A percentile compares a stretch with the other conserved stretches of the same genome.
Evolutionary conservation across 345 rosid species (phyloP).

Genomic region (Gossypium stocksii): DNA sequence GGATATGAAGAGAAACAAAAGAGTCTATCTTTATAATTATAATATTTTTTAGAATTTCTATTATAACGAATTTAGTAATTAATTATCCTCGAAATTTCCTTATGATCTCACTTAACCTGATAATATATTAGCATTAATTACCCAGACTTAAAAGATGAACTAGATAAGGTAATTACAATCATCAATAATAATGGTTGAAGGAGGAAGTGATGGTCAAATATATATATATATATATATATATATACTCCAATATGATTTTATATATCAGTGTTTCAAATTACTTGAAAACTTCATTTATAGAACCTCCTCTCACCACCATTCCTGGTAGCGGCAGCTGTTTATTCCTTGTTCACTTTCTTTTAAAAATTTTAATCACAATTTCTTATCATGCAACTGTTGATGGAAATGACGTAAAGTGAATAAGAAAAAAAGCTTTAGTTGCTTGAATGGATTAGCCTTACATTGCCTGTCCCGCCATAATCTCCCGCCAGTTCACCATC

Average conservation of each 20-base stretch:
- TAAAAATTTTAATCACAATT: background rate
- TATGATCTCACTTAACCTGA: too few species aligned
- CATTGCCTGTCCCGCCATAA: background rate
- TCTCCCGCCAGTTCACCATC: background rate
- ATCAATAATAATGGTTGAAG: background rate
- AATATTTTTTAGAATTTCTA: too few species aligned
- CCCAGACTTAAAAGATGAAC: background rate
- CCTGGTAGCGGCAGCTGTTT: background rate
- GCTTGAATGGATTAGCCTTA: constrained; percentile 6
- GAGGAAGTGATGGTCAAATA: background rate
- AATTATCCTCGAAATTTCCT: rapidly evolving
- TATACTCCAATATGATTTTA: background rate
- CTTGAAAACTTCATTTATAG: background rate
- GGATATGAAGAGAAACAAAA: too few species aligned
- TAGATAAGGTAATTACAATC: background rate
- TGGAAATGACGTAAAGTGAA: constrained; percentile 36
- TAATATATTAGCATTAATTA: too few species aligned
- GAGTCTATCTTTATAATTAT: too few species aligned
- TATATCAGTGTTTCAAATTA: background rate
- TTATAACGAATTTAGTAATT: too few species aligned
- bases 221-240: background rate
- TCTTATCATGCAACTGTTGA: constrained; percentile 26
- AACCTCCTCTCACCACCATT: background rate
- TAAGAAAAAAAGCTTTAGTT: constrained; percentile 1
- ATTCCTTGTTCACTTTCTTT: background rate